These are phyloP conservation scores for Neonectria sp. DNA, from an alignment of 2,329 filamentous ascomycete genomes.

Conservation along the genomic window DNA sequence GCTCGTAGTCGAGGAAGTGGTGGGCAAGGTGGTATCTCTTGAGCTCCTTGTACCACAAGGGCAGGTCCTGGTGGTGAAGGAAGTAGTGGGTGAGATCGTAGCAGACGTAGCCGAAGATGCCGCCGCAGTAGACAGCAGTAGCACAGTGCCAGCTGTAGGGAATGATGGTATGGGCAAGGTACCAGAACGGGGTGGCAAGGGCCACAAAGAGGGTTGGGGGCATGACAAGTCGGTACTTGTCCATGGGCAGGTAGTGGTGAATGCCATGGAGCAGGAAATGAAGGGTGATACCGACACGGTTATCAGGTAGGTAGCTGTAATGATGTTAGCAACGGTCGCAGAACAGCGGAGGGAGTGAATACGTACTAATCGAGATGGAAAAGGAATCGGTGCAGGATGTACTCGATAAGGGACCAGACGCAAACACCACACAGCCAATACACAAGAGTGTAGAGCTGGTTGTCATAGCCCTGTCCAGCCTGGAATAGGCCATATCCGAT, in stretches of 20 bases:
- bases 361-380: constrained; percentile 95
- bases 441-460: constrained; percentile 60
- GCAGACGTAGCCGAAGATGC: constrained; percentile 94
- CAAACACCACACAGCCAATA: constrained; percentile 81
- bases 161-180: constrained; percentile 87
- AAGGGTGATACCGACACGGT: constrained; percentile 85
- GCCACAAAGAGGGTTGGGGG: constrained; percentile 89
- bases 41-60: constrained; percentile 88
- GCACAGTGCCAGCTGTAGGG: constrained; percentile 88
- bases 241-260: constrained; percentile 99
- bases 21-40: constrained; percentile 99
- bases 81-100: constrained; percentile 99
- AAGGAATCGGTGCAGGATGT: constrained; percentile 87
- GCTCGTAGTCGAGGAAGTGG: constrained; percentile 98
- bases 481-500: constrained; percentile 80
- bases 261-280: constrained; percentile 98
- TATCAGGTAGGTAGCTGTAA: constrained; percentile 87
- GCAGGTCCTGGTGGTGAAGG: constrained; percentile 94
- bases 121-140: constrained; percentile 85
- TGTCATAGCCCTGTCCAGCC: constrained; percentile 73
- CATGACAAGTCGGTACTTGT: constrained; percentile 97
- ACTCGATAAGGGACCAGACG: constrained; percentile 93
- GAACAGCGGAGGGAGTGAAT: neutral
- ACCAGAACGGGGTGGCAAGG: constrained; percentile 93
- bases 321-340: constrained; percentile 48